Evolutionary conservation across 768 basidiomycete species (phyloP).

Genomic region (Boletus barrowsii): DNA sequence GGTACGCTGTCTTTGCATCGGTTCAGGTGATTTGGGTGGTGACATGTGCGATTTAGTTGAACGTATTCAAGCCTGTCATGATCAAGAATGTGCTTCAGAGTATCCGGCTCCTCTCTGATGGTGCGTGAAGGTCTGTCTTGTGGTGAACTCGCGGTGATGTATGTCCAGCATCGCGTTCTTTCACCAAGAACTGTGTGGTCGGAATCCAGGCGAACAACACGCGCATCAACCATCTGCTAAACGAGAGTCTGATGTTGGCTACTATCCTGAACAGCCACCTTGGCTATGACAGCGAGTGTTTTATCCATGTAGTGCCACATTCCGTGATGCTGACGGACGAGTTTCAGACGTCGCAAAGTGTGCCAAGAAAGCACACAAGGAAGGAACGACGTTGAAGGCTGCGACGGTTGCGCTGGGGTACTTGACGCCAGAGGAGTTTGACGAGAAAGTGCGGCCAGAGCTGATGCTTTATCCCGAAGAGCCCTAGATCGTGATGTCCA

Average conservation of each 20-base stretch:
- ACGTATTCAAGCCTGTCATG: conserved; percentile 99
- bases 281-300: conserved; percentile 89
- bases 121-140: conserved; percentile 38
- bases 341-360: conserved; percentile 89
- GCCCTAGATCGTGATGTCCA: conserved; percentile 16
- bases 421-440: conserved; percentile 88
- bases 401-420: conserved; percentile 87
- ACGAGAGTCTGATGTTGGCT: conserved; percentile 97
- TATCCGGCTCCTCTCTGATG: conserved; percentile 90
- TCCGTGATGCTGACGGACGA: conserved; percentile 2
- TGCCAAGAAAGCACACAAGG: conserved; percentile 99
- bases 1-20: conserved; percentile 42
- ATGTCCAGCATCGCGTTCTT: conserved; percentile 73
- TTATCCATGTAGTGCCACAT: not conserved
- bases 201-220: conserved; percentile 97
- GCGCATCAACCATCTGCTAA: conserved; percentile 81
- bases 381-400: conserved; percentile 94
- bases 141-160: conserved; percentile 8
- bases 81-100: conserved; percentile 98
- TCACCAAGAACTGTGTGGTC: conserved; percentile 95
- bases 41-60: conserved; percentile 54
- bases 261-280: conserved; percentile 95
- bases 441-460: conserved; percentile 89
- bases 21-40: conserved; percentile 5
- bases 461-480: conserved; percentile 81